Evolutionary conservation across 371 early-diverging fungal species (phyloP).

Genomic region (Mucor sp.): DNA sequence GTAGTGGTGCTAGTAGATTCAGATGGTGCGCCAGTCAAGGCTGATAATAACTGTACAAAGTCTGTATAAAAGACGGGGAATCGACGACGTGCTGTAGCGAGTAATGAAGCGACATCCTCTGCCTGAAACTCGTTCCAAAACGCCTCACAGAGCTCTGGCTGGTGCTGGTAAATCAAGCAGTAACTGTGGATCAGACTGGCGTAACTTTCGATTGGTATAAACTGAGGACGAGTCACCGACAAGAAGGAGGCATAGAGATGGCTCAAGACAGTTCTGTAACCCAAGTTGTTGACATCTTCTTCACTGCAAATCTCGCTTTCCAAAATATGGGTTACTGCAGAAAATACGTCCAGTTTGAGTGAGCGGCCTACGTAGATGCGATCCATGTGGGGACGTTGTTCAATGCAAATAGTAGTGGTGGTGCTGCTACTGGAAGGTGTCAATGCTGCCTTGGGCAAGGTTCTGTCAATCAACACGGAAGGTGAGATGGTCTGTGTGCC

Average conservation of each 20-base stretch:
- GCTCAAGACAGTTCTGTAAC: conserved; percentile 29
- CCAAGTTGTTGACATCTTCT: conserved; percentile 33
- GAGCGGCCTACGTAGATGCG: conserved; percentile 36
- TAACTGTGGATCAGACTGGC: conserved; percentile 24
- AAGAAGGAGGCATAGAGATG: conserved; percentile 33
- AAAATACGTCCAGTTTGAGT: conserved; percentile 37
- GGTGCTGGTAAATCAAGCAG: conserved; percentile 27
- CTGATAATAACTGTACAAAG: conserved; percentile 29
- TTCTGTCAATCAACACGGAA: conserved; percentile 22
- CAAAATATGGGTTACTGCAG: conserved; percentile 13
- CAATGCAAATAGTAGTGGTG: conserved; percentile 16
- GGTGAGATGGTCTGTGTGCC: conserved; percentile 13
- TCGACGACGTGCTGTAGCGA: conserved; percentile 27
- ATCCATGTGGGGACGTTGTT: conserved; percentile 25
- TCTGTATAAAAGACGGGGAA: conserved; percentile 38
- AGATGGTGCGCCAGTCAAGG: conserved; percentile 20
- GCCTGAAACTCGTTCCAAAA: conserved; percentile 39
- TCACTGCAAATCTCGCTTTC: conserved; percentile 29
- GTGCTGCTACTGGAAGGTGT: background rate
- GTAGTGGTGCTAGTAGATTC: background rate
- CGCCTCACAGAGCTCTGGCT: conserved; percentile 26
- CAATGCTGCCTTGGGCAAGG: conserved; percentile 10
- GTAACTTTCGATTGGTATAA: conserved; percentile 33
- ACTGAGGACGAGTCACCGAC: conserved; percentile 28
- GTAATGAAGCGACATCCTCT: conserved; percentile 19